Conservation (phyloP, 768 basidiomycete genomes). For the Basidioascus undulatus region DNA sequence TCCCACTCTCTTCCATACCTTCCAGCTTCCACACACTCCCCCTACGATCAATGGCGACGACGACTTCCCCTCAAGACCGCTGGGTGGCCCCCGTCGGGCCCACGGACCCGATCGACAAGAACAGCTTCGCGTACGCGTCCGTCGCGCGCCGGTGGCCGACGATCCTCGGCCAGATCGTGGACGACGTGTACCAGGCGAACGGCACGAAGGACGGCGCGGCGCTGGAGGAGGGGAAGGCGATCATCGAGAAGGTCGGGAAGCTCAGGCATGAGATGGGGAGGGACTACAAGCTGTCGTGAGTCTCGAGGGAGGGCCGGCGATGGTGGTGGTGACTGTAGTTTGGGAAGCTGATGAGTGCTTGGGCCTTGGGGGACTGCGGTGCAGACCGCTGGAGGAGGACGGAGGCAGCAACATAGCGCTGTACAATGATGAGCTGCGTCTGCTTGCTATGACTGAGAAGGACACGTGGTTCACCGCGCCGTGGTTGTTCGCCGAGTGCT, state of each 20-base stretch:
- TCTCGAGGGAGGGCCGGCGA: constrained; percentile 42
- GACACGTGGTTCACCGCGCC: constrained; percentile 71
- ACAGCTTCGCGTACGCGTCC: too few species aligned
- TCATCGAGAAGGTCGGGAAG: constrained; percentile 47
- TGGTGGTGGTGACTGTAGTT: too few species aligned
- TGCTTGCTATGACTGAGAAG: too few species aligned
- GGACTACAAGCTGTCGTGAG: constrained; percentile 25
- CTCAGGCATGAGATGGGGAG: constrained; percentile 76
- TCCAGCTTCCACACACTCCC: too few species aligned
- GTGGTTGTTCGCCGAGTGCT: constrained; percentile 91
- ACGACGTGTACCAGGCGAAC: constrained; percentile 43
- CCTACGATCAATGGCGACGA: too few species aligned
- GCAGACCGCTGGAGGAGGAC: constrained; percentile 49
- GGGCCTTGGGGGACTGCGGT: too few species aligned
- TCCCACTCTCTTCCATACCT: too few species aligned
- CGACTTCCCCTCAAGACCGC: too few species aligned
- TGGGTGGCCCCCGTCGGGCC: too few species aligned
- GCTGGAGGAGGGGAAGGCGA: constrained; percentile 47
- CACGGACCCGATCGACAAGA: too few species aligned
- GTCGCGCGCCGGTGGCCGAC: constrained; percentile 52
- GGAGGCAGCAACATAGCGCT: constrained; percentile 39
- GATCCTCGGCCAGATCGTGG: constrained; percentile 58
- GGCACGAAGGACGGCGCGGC: constrained; percentile 26
- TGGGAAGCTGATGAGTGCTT: too few species aligned
- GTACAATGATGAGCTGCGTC: constrained; percentile 67